Evolutionary conservation across 176 grass and related monocot species (phyloP), one percentile per base, ranked within the genome.

Genomic region (Aegilops longissima): DNA sequence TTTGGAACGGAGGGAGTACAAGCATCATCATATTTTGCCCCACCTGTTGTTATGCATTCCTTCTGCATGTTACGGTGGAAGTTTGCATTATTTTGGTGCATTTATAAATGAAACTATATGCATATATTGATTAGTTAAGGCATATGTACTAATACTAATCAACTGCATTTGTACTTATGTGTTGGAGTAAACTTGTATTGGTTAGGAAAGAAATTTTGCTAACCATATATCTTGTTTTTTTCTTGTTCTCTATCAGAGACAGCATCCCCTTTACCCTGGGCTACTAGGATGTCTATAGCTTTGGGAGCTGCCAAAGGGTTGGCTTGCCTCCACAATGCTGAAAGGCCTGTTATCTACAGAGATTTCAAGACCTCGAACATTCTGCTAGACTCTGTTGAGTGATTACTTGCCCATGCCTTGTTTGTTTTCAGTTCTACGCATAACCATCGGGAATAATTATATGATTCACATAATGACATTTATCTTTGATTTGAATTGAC

Each of bases 331-430:
- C 97, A 99, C 81, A 94, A 94, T 79, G 92, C 97, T 35, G 90
- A 96, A 92, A 96, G 85, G 80, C 92, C 94, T 36, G 89, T 99
- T 66, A 99, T 99, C 81, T 99, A 99, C 82, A 90, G 97, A 66
- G 97, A 99, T 91, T 99, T 99, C 80, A 99, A 99, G 89, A 99
- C 97, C 77, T 99, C 97, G 80, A 99, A 99, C 89, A 99, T 99
- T 88, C 93, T 99, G 77, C 85, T 99, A 73, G 97, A 99, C 84
- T 99, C 97, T 78, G 97, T 96, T 86, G 44, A 86, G 83, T 96
- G 63, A 84, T 84, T 86, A 71, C 64, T 84, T 24, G n/a, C 38
- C 24, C 65, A 79, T 64, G n/a, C 51, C 38, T n/a, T 62, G 65
- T 45, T 82, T 61, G 23, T 59, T 79, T 85, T 85, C 64, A 90